phyloP scores from a whole-genome alignment of 2,329 filamentous ascomycete genomes.

The Penicillium glabrum region DNA sequence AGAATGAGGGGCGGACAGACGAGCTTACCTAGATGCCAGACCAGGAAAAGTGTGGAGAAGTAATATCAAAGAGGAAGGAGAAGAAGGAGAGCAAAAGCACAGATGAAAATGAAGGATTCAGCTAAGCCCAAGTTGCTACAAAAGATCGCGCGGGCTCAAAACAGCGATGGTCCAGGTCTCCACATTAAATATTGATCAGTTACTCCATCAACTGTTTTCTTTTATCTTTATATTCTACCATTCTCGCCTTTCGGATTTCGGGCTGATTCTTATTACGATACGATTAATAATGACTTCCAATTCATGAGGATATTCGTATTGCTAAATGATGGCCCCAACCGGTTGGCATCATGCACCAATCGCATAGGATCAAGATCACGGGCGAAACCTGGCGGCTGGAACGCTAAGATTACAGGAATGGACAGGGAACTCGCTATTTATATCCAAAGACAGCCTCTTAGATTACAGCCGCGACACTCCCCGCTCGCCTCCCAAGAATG shows the following conservation, averaged over 20 bases:
- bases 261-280: neutral
- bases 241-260: neutral
- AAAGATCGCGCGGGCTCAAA: neutral
- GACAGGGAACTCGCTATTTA: constrained; percentile 10
- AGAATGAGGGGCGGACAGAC: neutral
- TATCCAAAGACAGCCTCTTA: constrained; percentile 4
- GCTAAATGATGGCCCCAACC: neutral
- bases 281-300: too few relatives aligned
- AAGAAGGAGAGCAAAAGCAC: neutral
- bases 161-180: neutral
- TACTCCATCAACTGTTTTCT: too few relatives aligned
- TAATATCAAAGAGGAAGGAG: neutral
- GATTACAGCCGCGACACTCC: constrained; percentile 24
- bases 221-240: too few relatives aligned
- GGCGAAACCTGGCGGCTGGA: neutral
- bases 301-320: neutral
- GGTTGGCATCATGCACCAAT: constrained; percentile 15
- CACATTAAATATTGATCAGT: neutral
- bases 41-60: neutral
- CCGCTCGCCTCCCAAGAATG: constrained; percentile 17
- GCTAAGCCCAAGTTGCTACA: neutral
- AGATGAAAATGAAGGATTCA: neutral
- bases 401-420: neutral
- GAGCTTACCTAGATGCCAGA: neutral
- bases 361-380: constrained; percentile 20